Percentiles rank a stretch among this genome's conserved stretches.
Evolutionary conservation across 495 filamentous ascomycete genomes (phyloP).

Genomic region (Jackrogersella minutella): DNA sequence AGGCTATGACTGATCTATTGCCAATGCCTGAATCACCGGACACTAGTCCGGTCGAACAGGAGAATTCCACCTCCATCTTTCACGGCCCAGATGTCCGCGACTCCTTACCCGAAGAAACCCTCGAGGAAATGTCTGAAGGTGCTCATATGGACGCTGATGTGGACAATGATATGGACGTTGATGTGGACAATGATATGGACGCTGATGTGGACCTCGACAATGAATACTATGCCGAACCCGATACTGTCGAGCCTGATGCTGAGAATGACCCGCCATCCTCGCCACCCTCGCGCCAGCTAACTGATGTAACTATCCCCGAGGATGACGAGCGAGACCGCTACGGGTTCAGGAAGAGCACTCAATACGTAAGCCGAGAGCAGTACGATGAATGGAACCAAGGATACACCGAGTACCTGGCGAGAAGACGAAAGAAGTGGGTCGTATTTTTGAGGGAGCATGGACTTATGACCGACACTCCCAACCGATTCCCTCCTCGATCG

Average conservation of each 20-base stretch:
- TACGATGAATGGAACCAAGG: slow-evolving; percentile 82
- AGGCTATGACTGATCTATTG: slow-evolving; percentile 55
- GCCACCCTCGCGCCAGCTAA: slow-evolving; percentile 37
- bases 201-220: slow-evolving; percentile 4
- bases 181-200: not conserved
- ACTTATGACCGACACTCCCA: slow-evolving; percentile 73
- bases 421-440: slow-evolving; percentile 82
- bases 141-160: too few relatives aligned
- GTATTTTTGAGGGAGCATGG: slow-evolving; percentile 77
- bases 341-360: slow-evolving; percentile 88
- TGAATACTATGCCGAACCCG: not conserved
- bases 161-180: not conserved
- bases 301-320: slow-evolving; percentile 31
- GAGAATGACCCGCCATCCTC: slow-evolving; percentile 17
- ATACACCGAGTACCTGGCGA: slow-evolving; percentile 73
- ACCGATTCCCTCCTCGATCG: slow-evolving; percentile 79
- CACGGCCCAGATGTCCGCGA: slow-evolving; percentile 45
- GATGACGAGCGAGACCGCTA: slow-evolving; percentile 74
- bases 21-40: slow-evolving; percentile 39
- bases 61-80: slow-evolving; percentile 55
- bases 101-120: slow-evolving; percentile 44
- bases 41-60: slow-evolving; percentile 37
- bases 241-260: slow-evolving; percentile 13
- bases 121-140: slow-evolving; percentile 39
- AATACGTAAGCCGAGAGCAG: slow-evolving; percentile 75